phyloP scores from a whole-genome alignment of 768 basidiomycete genomes.

The Termitomyces sp. region DNA sequence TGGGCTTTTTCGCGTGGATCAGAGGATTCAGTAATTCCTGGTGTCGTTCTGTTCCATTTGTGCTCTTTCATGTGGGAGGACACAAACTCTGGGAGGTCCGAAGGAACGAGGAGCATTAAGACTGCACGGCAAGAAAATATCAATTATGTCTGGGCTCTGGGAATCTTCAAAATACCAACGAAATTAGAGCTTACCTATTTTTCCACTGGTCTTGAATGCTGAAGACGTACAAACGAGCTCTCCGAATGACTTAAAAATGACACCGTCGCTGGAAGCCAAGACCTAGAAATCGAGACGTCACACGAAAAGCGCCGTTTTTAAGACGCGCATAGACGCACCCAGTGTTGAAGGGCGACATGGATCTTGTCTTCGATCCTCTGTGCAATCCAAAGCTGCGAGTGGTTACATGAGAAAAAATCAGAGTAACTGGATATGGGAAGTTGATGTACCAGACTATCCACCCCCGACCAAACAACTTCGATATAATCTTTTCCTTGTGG shows the following conservation, averaged over 20 bases:
- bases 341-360: slow-evolving; percentile 1
- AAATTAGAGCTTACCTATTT: background rate
- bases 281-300: background rate
- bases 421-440: background rate
- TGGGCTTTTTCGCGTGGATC: background rate
- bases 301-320: background rate
- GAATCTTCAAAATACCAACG: background rate
- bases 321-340: background rate
- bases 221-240: background rate
- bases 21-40: background rate
- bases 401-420: background rate
- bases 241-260: slow-evolving; percentile 1
- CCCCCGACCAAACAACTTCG: background rate
- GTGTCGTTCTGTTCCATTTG: background rate
- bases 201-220: background rate
- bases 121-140: background rate
- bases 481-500: slow-evolving; percentile 2
- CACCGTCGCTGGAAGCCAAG: slow-evolving; percentile 6
- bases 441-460: background rate
- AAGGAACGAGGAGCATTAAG: slow-evolving; percentile 3
- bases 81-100: background rate
- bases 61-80: background rate
- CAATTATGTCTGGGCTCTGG: background rate
- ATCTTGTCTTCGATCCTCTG: slow-evolving; percentile 7
- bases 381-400: slow-evolving; percentile 3